Evolutionary conservation across 768 basidiomycete species (phyloP), one percentile per base, ranked within the genome.

Genomic region (Peribolospora baueri): DNA sequence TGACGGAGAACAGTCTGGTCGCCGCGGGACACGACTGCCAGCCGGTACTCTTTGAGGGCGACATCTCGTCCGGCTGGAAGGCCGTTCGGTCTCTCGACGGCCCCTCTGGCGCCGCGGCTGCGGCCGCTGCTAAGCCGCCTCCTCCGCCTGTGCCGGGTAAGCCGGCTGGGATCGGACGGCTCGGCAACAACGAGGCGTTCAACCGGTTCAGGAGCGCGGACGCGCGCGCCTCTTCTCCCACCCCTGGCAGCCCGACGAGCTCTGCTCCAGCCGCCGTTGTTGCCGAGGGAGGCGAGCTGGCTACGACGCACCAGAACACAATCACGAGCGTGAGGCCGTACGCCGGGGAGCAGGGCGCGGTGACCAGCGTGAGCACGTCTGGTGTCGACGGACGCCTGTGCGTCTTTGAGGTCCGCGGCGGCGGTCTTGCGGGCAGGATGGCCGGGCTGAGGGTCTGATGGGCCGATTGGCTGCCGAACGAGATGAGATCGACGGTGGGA

Each of bases 21-120:
- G 88, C 86, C 0, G 93, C 88, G 0, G 93, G 93, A 0, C 91
- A 98, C 68, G 93, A 97, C 66, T 98, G 93, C 70, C 88, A 90
- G 65, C 93, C 93, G 1, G 70, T 87, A 36, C 76, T 93, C 39
- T 90, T 87, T 68, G 72, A 76, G 2, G 88, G 87, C 7, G 74
- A 73, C 46, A 73, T 75, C 51, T 70, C 66, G 38, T 48, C 61
- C 3, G 87, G 86, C 1, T 98, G 93, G 93, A 72, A 76, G 49
- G 70, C 76, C 48, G 70, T 76, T 43, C 82, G 84, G 9, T 84
- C 81, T 56, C 74, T 98, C 60, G 93, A 97, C 64, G 84, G 91
- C 61, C 72, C 78, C n/a, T 74, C 72, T 10, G 65, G 74, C 14
- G 66, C 73, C 8, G 73, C 74, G 45, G 64, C 58, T 45, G 72